These are phyloP conservation scores for Poronia punctata DNA, from an alignment of 495 filamentous ascomycete genomes.

Conservation along the genomic window DNA sequence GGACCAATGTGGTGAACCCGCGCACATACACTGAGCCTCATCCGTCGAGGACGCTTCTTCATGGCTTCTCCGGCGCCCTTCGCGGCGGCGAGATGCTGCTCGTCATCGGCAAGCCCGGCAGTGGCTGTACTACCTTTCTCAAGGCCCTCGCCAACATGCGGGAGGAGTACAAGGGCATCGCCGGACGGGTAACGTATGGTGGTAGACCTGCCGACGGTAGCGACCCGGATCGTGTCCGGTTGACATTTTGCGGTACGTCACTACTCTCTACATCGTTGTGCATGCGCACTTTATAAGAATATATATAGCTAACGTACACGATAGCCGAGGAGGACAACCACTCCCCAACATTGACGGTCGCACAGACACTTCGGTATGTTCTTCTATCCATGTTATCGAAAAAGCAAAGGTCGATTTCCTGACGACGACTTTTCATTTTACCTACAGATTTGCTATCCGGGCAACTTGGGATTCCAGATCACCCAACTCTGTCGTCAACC, in stretches of 20 bases:
- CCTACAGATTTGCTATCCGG: too few relatives aligned
- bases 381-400: too few relatives aligned
- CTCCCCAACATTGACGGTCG: constrained; percentile 51
- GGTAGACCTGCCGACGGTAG: constrained; percentile 43
- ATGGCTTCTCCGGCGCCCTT: neutral
- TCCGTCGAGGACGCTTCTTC: neutral
- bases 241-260: constrained; percentile 43
- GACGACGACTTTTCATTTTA: too few relatives aligned
- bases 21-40: neutral
- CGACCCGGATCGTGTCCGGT: constrained; percentile 58
- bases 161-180: constrained; percentile 58
- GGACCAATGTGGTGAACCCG: neutral
- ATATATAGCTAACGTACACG: constrained; percentile 14
- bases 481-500: constrained; percentile 39
- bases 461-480: too few relatives aligned
- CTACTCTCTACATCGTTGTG: too few relatives aligned
- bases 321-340: constrained; percentile 56
- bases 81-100: constrained; percentile 78
- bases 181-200: constrained; percentile 65
- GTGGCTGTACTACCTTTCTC: constrained; percentile 75
- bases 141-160: constrained; percentile 69
- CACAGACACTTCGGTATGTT: neutral
- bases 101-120: constrained; percentile 68
- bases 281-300: neutral
- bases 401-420: too few relatives aligned